Base-by-base conservation (phyloP, 805 yeast genomes). In the Scheffersomyces coipomensis region DNA sequence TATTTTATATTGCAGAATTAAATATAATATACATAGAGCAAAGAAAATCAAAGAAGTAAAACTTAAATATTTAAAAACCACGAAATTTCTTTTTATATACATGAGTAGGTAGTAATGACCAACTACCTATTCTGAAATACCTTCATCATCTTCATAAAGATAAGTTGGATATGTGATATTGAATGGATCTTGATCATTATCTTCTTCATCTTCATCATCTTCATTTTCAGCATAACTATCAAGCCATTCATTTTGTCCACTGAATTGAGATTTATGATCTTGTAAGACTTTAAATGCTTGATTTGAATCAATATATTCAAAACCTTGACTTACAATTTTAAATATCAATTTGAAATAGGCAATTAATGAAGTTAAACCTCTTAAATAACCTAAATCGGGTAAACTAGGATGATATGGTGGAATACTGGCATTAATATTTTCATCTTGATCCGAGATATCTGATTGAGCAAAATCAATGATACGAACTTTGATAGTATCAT, bases 381-480 rank as follows among this genome's bases (percentile, higher is more conserved):
- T 74, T 30, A 89, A 62, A 58, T 88, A 93, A 1, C 99, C 99
- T 45, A 64, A 56, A 62, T 93, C 99, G 12, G 88, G 81, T 29
- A 64, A 56, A 8, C 71, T 62, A 1, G 79, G 78, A 50, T 82
- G 81, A 29, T 59, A 67, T 1, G 97, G 97, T 3, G 97, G 96
- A 38, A 81, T 83, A 1, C 77, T 72, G 22, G 56, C 50, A 17
- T 37, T 21, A 23, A 38, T 29, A 16, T 37, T 36, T 10, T 33
- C 43, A n/a, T 69, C 66, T 42, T 76, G 78, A 31, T 78, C 83
- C 2, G 79, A 79, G 23, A 88, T 85, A 12, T 88, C 83, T 53
- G 95, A 85, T 56, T 90, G 96, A 1, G 98, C 98, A 72, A 93
- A 93, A 64, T 93, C 99, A 49, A 93, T 93, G 39, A 95, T 75